phyloP scores from a whole-genome alignment of 2,329 filamentous ascomycete genomes.

The Coniochaeta sp. region DNA sequence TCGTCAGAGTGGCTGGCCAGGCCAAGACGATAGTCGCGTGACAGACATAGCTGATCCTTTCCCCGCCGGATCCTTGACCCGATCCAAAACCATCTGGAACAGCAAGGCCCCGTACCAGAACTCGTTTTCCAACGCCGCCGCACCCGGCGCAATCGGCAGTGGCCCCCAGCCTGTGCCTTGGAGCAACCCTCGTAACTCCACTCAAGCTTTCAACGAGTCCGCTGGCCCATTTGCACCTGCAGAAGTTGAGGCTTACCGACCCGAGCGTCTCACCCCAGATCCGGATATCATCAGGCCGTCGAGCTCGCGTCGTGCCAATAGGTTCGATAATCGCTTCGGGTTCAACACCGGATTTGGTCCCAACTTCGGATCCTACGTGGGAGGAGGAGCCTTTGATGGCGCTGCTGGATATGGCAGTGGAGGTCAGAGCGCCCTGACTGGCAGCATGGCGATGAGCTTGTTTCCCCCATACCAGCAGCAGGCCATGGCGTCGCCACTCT shows the following conservation, averaged over 20 bases:
- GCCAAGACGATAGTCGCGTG: conserved; percentile 42
- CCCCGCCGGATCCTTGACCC: conserved; percentile 42
- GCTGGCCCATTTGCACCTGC: conserved; percentile 17
- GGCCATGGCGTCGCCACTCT: conserved; percentile 56
- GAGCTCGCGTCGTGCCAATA: conserved; percentile 34
- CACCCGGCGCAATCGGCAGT: conserved; percentile 22
- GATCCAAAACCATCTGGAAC: conserved; percentile 49
- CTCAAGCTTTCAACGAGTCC: not conserved
- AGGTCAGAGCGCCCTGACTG: conserved; percentile 2
- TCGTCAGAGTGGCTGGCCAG: conserved; percentile 43
- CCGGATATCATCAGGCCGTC: conserved; percentile 37
- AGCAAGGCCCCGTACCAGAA: conserved; percentile 33
- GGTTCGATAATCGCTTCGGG: conserved; percentile 34
- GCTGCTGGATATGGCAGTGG: not conserved
- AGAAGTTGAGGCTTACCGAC: conserved; percentile 31
- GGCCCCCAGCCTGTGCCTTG: conserved; percentile 34
- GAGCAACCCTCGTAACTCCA: conserved; percentile 31
- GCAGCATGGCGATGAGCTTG: conserved; percentile 31
- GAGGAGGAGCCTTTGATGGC: conserved; percentile 6
- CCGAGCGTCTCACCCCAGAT: conserved; percentile 40
- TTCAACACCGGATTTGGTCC: conserved; percentile 20
- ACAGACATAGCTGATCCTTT: conserved; percentile 50
- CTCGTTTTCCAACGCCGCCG: conserved; percentile 14
- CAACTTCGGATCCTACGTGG: conserved; percentile 28
- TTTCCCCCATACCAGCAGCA: conserved; percentile 46